Evolutionary conservation across 306 rosid genomes (phyloP), one percentile per base, ranked within the genome.

Genomic region (Prunus mume): DNA sequence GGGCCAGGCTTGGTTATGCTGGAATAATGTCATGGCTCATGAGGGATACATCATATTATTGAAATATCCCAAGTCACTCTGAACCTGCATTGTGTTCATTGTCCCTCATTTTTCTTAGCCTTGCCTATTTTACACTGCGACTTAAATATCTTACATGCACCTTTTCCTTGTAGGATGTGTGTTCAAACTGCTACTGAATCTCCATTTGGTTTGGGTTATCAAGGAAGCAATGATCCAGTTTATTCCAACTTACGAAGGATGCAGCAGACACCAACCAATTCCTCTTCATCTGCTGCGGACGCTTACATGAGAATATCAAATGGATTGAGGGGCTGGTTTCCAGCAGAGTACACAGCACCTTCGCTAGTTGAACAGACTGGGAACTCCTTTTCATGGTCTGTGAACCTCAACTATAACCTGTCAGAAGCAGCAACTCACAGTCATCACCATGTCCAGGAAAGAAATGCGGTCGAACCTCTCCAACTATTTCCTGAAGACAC

Each of bases 301-400:
- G 15, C 47, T 74, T 47, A 70, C 71, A 49, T 63, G 61, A 65
- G 78, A 51, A 61, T 27, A 47, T 13, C 78, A 46, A 49, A 63
- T 63, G 61, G 15, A 64, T 62, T 22, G 12, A 11, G 58, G 43
- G 60, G 30, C 18, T n/a, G 8, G 47, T 18, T 28, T 74, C 50
- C 5, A 3, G 62, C 34, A 19, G 51, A 57, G 49, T n/a, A 63
- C 9, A 2, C 34, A 27, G 9, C 60, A 74, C 17, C 62, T 25
- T 63, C 47, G 12, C 24, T 46, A 34, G 41, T 34, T 46, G 62
- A 30, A 14, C 67, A 49, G 78, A 15, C 49, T 55, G 1, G 27
- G 30, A 14, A 30, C 51, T 6, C 58, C 62, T 14, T 8, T n/a
- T 45, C 54, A 30, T 15, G 17, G 28, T 19, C 28, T 11, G 47